These are phyloP conservation scores for Colletotrichum lupini DNA, from an alignment of 2,329 filamentous ascomycete genomes.

Conservation along the genomic window DNA sequence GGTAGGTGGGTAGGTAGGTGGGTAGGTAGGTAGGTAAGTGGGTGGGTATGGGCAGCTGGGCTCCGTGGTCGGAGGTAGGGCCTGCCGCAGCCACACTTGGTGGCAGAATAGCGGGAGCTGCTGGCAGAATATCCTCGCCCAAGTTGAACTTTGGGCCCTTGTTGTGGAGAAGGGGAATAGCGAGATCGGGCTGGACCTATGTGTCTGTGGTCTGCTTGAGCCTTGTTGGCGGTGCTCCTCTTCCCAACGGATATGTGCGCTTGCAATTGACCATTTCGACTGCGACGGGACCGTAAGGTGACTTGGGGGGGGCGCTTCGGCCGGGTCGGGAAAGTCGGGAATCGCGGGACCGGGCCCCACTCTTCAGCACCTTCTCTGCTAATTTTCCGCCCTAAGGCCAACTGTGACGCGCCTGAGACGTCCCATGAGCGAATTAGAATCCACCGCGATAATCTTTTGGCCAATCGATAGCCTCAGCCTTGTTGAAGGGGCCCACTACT, in stretches of 20 bases:
- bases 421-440: constrained; percentile 18
- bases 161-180: not conserved
- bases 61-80: no score
- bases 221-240: no score
- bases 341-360: not conserved
- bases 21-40: no score
- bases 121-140: no score
- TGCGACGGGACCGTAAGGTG: not conserved
- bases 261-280: not conserved
- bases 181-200: not conserved
- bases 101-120: no score
- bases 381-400: not conserved
- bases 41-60: no score
- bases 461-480: not conserved
- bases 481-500: not conserved
- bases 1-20: no score
- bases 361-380: constrained; percentile 3
- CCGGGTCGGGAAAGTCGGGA: constrained; percentile 10
- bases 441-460: not conserved
- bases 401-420: constrained; percentile 35
- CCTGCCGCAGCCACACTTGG: no score
- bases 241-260: no score
- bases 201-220: not conserved
- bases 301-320: not conserved
- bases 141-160: not conserved